These are phyloP conservation scores for Monilinia aucupariae DNA, from an alignment of 2,329 filamentous ascomycete genomes.

Conservation along the genomic window DNA sequence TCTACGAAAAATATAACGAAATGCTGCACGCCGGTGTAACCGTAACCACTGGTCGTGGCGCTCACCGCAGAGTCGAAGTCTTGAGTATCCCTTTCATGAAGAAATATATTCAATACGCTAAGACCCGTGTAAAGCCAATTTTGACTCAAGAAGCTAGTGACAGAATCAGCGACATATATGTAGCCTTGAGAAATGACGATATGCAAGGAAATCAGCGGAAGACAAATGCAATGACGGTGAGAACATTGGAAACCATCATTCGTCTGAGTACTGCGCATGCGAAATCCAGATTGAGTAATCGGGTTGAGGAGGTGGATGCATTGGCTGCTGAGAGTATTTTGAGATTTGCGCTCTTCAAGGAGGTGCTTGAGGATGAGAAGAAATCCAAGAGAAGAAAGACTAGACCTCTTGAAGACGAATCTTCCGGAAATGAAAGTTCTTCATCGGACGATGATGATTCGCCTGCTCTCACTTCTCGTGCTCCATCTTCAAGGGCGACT, in stretches of 20 bases:
- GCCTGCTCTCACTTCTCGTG: slow-evolving; percentile 22
- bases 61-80: slow-evolving; percentile 75
- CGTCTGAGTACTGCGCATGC: slow-evolving; percentile 94
- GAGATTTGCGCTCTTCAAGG: slow-evolving; percentile 94
- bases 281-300: slow-evolving; percentile 80
- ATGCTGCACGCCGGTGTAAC: slow-evolving; percentile 93
- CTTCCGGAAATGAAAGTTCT: slow-evolving; percentile 56
- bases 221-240: slow-evolving; percentile 91
- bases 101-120: slow-evolving; percentile 98
- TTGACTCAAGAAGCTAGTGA: slow-evolving; percentile 88
- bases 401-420: slow-evolving; percentile 52
- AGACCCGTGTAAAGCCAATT: slow-evolving; percentile 81
- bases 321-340: slow-evolving; percentile 82
- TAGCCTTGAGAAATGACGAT: slow-evolving; percentile 89
- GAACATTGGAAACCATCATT: slow-evolving; percentile 96
- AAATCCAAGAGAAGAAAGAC: slow-evolving; percentile 77
- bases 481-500: slow-evolving; percentile 34
- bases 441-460: slow-evolving; percentile 34
- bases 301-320: slow-evolving; percentile 86
- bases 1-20: slow-evolving; percentile 92
- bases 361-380: slow-evolving; percentile 75
- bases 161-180: slow-evolving; percentile 86
- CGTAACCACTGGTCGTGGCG: slow-evolving; percentile 65
- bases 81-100: slow-evolving; percentile 97
- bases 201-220: slow-evolving; percentile 89